phyloP scores from a whole-genome alignment of 1,284 basidiomycete genomes.

The Apiotrichum mycotoxinovorans region DNA sequence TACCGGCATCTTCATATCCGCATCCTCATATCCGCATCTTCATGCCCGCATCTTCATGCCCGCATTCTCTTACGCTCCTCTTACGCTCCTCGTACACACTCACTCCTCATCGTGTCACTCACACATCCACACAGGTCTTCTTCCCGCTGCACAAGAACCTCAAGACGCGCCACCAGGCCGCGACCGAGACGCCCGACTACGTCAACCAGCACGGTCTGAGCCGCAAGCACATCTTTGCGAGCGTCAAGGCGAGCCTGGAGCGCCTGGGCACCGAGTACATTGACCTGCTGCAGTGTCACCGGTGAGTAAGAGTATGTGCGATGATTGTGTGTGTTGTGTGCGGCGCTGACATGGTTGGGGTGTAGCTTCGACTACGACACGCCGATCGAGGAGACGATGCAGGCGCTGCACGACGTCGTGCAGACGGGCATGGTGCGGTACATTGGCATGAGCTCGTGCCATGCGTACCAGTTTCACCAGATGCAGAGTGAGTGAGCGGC shows the following conservation, averaged over 20 bases:
- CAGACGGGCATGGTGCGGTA: constrained; percentile 63
- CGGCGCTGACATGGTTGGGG: not conserved
- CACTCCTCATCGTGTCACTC: not conserved
- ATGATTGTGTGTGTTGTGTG: not conserved
- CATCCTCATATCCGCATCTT: too few species aligned
- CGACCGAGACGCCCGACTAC: constrained; percentile 4
- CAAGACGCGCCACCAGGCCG: constrained; percentile 4
- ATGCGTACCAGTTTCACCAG: constrained; percentile 49
- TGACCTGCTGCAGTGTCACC: constrained; percentile 59
- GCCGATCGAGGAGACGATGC: constrained; percentile 63
- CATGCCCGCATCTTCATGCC: too few species aligned
- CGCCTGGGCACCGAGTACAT: constrained; percentile 68
- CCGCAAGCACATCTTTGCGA: constrained; percentile 62
- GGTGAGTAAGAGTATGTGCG: constrained; percentile 24
- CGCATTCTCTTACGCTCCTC: too few species aligned
- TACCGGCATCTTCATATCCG: too few species aligned
- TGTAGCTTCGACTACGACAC: constrained; percentile 57
- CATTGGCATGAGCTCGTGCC: constrained; percentile 60
- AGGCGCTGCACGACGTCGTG: constrained; percentile 66
- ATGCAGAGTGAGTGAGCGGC: constrained; percentile 42
- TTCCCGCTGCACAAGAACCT: constrained; percentile 17
- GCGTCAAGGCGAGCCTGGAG: constrained; percentile 62
- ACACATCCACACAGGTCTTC: constrained; percentile 17
- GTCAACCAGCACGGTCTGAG: constrained; percentile 54
- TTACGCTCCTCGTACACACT: too few species aligned